Evolutionary conservation across 176 grass and related monocot species (phyloP).

Genomic region (Alloteropsis semialata): DNA sequence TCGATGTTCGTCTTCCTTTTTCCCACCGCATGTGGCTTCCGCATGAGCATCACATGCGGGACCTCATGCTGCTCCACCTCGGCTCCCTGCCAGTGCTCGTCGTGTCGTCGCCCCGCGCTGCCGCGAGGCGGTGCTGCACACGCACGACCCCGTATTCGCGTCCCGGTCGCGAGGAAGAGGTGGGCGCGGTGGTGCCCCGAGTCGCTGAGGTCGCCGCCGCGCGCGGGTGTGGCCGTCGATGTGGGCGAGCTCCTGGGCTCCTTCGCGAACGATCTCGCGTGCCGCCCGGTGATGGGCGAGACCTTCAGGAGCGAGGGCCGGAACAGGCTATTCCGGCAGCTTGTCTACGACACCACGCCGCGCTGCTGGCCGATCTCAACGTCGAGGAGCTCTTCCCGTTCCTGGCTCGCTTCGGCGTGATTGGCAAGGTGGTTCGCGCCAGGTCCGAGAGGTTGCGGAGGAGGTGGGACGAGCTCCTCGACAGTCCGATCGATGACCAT

Average conservation of each 20-base stretch:
- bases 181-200: not conserved
- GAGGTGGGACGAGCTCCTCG: slow-evolving; percentile 45
- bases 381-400: slow-evolving; percentile 33
- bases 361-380: not conserved
- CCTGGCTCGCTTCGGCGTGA: slow-evolving; percentile 1
- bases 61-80: slow-evolving; percentile 46
- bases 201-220: not conserved
- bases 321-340: slow-evolving; percentile 4
- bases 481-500: slow-evolving; percentile 29
- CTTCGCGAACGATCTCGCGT: slow-evolving; percentile 27
- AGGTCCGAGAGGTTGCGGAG: not conserved
- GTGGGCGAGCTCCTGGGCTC: not conserved
- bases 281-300: slow-evolving; percentile 27
- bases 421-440: not conserved
- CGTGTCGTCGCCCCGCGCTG: slow-evolving; percentile 33
- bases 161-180: slow-evolving; percentile 17
- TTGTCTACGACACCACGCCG: not conserved
- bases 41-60: too few relatives aligned
- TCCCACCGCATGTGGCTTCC: too few relatives aligned
- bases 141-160: slow-evolving; percentile 49
- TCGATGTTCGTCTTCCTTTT: too few relatives aligned
- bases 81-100: slow-evolving; percentile 29
- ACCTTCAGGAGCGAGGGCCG: not conserved
- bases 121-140: slow-evolving; percentile 38
- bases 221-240: not conserved